Evolutionary conservation across 2,329 filamentous ascomycete species (phyloP).

Genomic region (Samsoniella hepiali): DNA sequence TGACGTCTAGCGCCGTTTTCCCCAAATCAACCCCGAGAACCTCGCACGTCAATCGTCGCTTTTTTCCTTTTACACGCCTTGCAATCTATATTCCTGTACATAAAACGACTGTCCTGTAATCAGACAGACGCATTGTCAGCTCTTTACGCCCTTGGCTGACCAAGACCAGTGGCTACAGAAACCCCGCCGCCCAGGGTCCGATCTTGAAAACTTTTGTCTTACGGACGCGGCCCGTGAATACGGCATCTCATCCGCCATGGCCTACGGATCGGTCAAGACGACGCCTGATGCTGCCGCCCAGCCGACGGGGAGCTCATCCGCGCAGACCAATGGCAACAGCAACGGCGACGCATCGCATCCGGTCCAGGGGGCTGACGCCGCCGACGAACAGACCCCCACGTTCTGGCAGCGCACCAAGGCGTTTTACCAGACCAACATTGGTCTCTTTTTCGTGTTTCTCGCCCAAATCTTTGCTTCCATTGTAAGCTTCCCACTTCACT

Average conservation of each 20-base stretch:
- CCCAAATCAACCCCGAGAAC: background rate
- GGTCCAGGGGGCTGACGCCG: background rate
- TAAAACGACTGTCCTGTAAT: background rate
- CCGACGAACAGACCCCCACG: background rate
- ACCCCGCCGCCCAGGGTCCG: background rate
- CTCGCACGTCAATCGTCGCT: background rate
- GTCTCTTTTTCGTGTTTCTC: constrained; percentile 38
- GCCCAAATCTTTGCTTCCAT: constrained; percentile 41
- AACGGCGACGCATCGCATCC: background rate
- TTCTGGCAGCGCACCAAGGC: constrained; percentile 21
- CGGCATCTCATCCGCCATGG: background rate
- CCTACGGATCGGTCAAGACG: constrained; percentile 13
- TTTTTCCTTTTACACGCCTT: background rate
- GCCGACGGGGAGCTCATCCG: background rate
- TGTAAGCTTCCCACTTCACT: constrained; percentile 25
- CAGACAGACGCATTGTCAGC: too few relatives aligned
- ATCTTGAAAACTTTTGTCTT: background rate
- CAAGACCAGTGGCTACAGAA: background rate
- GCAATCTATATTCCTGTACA: background rate
- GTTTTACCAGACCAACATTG: constrained; percentile 48
- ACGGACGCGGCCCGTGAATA: background rate
- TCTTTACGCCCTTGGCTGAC: too few relatives aligned
- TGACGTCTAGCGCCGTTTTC: background rate
- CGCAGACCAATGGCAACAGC: background rate
- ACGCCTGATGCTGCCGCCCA: background rate